These are phyloP conservation scores for Exophiala spinifera DNA, from an alignment of 2,329 filamentous ascomycete species.

Conservation along the genomic window DNA sequence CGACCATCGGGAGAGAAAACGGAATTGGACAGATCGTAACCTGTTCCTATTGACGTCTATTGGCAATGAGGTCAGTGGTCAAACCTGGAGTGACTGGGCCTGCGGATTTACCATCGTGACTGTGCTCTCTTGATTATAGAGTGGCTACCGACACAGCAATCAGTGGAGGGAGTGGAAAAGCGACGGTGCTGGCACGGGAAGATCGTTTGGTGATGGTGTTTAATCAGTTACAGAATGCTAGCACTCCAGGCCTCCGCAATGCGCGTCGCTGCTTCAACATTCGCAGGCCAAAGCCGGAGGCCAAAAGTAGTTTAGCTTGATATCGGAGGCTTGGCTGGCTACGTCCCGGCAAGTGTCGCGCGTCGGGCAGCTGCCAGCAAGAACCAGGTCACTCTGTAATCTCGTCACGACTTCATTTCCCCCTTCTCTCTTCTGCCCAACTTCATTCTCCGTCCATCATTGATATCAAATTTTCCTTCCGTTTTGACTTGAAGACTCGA, in stretches of 20 bases:
- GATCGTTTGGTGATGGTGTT: background rate
- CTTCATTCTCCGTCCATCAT: background rate
- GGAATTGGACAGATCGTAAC: slow-evolving; percentile 98
- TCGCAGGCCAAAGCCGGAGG: background rate
- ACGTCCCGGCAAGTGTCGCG: background rate
- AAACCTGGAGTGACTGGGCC: background rate
- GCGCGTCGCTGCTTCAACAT: slow-evolving; percentile 1
- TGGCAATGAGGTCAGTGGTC: slow-evolving; percentile 2
- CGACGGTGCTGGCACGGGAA: background rate
- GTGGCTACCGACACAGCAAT: too few species aligned
- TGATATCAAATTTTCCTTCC: background rate
- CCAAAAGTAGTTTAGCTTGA: background rate
- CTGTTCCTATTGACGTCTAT: slow-evolving; percentile 98
- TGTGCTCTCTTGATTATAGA: background rate
- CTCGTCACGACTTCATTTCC: background rate
- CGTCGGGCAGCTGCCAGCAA: background rate
- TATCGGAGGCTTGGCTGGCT: background rate
- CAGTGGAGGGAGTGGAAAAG: background rate
- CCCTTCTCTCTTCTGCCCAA: background rate
- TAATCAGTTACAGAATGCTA: background rate
- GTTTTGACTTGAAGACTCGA: background rate
- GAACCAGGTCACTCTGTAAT: background rate
- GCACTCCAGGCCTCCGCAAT: slow-evolving; percentile 1
- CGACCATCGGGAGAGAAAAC: slow-evolving; percentile 99
- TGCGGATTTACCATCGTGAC: slow-evolving; percentile 11